These are phyloP conservation scores for Erythrobasidium hasegawianum DNA, from an alignment of 1,284 basidiomycete genomes.

Conservation along the genomic window DNA sequence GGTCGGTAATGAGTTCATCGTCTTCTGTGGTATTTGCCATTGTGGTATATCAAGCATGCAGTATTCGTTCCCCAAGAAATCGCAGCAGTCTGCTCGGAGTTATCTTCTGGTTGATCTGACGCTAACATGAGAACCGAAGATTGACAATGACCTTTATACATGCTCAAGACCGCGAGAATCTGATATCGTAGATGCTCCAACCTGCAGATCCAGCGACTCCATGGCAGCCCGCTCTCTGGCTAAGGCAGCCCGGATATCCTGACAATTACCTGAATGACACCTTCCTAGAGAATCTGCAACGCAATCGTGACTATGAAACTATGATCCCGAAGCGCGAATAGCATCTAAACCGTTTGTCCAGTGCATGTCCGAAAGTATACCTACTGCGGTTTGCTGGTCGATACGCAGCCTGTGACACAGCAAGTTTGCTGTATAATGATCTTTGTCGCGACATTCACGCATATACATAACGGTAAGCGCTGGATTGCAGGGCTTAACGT, in stretches of 20 bases:
- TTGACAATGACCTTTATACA: not conserved
- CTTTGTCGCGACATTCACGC: constrained; percentile 75
- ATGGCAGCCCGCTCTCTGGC: constrained; percentile 36
- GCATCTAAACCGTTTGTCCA: constrained; percentile 48
- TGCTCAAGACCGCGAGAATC: no score
- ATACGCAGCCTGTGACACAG: constrained; percentile 76
- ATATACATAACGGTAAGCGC: constrained; percentile 59
- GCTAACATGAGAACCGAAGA: not conserved
- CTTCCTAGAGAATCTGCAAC: constrained; percentile 41
- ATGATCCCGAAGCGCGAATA: not conserved
- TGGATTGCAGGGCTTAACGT: constrained; percentile 7
- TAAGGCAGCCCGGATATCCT: constrained; percentile 40
- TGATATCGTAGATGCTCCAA: constrained; percentile 19
- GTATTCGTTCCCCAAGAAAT: no score
- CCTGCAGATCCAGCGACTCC: constrained; percentile 24
- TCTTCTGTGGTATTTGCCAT: constrained; percentile 20
- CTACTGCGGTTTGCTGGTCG: constrained; percentile 67
- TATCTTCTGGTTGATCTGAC: not conserved
- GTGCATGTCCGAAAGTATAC: constrained; percentile 71
- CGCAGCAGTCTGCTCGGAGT: no score
- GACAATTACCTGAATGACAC: constrained; percentile 44
- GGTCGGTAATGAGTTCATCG: constrained; percentile 14
- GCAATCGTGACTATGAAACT: constrained; percentile 42
- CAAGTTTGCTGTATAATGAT: constrained; percentile 74
- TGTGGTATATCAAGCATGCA: not conserved